These are phyloP conservation scores for Pyricularia sp. DNA, from an alignment of 2,329 filamentous ascomycete genomes.

Conservation along the genomic window DNA sequence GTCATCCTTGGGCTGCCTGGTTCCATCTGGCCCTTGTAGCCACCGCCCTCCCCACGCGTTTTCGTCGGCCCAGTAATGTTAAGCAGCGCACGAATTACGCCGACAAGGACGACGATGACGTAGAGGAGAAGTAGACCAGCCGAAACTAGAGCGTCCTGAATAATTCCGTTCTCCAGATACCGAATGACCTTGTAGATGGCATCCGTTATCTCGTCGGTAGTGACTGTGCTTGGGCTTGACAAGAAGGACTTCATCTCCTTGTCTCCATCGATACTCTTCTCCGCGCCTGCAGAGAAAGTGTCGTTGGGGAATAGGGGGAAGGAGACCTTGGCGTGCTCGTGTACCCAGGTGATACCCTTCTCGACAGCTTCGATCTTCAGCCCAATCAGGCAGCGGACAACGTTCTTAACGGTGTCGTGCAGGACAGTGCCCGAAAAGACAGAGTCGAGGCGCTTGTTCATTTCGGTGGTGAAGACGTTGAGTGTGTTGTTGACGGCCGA, in stretches of 20 bases:
- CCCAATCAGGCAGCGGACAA: constrained; percentile 79
- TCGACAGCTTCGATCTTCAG: constrained; percentile 80
- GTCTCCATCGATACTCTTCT: constrained; percentile 48
- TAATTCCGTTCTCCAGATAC: constrained; percentile 58
- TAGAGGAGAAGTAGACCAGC: constrained; percentile 66
- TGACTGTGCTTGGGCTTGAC: constrained; percentile 61
- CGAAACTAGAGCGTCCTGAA: constrained; percentile 73
- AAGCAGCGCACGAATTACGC: constrained; percentile 34
- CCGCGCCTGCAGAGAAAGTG: constrained; percentile 74
- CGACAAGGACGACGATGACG: constrained; percentile 48
- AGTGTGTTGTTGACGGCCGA: constrained; percentile 76
- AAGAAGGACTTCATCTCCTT: constrained; percentile 61
- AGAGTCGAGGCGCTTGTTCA: constrained; percentile 61
- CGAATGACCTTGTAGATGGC: constrained; percentile 63
- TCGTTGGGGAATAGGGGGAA: constrained; percentile 73
- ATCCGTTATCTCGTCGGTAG: constrained; percentile 72
- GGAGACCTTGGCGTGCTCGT: constrained; percentile 72
- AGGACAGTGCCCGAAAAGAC: constrained; percentile 80
- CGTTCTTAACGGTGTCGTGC: constrained; percentile 65
- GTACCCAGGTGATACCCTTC: constrained; percentile 86
- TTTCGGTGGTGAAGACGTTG: constrained; percentile 70
- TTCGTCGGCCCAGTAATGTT: constrained; percentile 2
- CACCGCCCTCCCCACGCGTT: neutral
- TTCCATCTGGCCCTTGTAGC: neutral
- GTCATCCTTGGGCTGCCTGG: neutral